Conservation (phyloP, 495 filamentous ascomycete species). For the Penicillium argentinense region DNA sequence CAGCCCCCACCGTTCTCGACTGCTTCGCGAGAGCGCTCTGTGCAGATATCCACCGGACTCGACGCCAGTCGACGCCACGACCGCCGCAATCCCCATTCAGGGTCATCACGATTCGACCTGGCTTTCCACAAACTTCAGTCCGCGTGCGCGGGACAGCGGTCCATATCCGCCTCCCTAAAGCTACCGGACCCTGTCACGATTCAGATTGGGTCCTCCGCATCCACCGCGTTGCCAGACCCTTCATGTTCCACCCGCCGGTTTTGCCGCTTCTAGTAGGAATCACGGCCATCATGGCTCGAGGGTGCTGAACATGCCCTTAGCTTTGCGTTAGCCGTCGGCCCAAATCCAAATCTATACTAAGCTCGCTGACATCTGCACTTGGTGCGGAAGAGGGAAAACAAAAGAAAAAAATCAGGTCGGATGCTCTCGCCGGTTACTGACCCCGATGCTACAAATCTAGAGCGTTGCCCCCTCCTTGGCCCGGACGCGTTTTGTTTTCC, state of each 20-base stretch:
- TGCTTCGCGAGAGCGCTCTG: constrained; percentile 14
- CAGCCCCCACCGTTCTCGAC: constrained; percentile 26
- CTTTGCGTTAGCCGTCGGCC: constrained; percentile 4
- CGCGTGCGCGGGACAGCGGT: constrained; percentile 15
- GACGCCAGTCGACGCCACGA: constrained; percentile 13
- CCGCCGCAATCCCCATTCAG: constrained; percentile 6
- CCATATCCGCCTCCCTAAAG: constrained; percentile 6
- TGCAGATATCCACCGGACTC: constrained; percentile 19
- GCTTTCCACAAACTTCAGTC: constrained; percentile 15
- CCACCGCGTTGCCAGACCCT: constrained; percentile 12
- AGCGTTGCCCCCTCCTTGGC: neutral
- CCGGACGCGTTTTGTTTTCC: neutral
- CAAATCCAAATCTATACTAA: constrained; percentile 4
- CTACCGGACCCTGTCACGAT: constrained; percentile 15
- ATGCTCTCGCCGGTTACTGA: constrained; percentile 4
- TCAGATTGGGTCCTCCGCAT: constrained; percentile 5
- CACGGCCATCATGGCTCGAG: constrained; percentile 12
- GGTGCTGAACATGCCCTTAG: constrained; percentile 7
- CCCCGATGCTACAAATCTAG: constrained; percentile 18
- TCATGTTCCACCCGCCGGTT: constrained; percentile 9
- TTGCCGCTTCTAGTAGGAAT: constrained; percentile 17
- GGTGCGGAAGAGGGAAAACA: too few species aligned
- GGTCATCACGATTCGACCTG: constrained; percentile 3
- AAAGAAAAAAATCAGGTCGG: neutral
- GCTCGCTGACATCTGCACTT: constrained; percentile 12